Evolutionary conservation across 805 yeast species (phyloP), one percentile per base, ranked within the genome.

Genomic region (Clavispora carvajalis): DNA sequence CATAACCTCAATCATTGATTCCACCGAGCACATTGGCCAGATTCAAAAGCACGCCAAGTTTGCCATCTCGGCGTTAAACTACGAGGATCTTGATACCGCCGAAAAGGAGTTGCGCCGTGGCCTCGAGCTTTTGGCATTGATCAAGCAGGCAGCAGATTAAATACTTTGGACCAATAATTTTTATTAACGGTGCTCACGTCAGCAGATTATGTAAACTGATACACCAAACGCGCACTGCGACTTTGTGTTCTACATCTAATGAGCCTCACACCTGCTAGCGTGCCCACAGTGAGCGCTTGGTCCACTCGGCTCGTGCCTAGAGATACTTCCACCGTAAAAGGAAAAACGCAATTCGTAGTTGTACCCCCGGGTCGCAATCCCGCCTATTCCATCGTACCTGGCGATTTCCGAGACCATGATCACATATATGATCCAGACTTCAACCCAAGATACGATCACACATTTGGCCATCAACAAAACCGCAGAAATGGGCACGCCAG

Each of bases 51-150:
- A 72, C 44, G 85, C 90, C 23, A 82, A 78, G 55, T 85, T 80
- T 57, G 91, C 89, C 2, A 78, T 83, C 6, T 80, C 88, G 41
- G 93, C 95, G 0, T 67, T 85, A 55, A 83, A 83, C 54, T 85
- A 83, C 56, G 91, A 85, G 46, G 95, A 85, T 51, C 62, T 76
- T 25, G 71, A 58, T 3, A 85, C 91, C 0, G 91, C 91, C 2
- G 77, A 79, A 33, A 65, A 63, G 26, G 87, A 85, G 54, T 60
- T 85, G 35, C 58, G 62, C 13, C 56, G 66, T 19, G 88, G 88
- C 0, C 57, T 83, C 31, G 71, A 67, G 15, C 50, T 79, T 26
- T 52, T 77, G 37, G 55, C 46, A 18, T 18, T 18, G 4, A 15
- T 17, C 10, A 18, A 22, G 6, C 34, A 19, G 34, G 23, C 16